Evolutionary conservation across 2,329 filamentous ascomycete species (phyloP), one percentile per base, ranked within the genome.

Genomic region (Pyrenochaeta sp.): DNA sequence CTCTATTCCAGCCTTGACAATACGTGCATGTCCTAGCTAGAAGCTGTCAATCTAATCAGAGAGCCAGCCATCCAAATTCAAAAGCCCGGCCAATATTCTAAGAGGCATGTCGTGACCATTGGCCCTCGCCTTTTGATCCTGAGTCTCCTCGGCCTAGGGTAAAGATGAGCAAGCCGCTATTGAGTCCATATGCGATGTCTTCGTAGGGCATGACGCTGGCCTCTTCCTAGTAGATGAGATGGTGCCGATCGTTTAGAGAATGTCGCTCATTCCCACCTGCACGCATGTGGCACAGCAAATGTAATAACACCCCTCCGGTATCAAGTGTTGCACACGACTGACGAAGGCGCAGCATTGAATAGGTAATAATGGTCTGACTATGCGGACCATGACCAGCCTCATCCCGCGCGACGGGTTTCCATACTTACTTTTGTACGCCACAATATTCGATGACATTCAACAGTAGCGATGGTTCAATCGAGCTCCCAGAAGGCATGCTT

Each of bases 201-300:
- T 30, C 46, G 49, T 45, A 53, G 34, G 54, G 52, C 52, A 48
- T 56, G 40, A 47, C 55, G 43, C 25, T 54, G 36, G 46, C 49
- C 54, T 50, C 46, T 32, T 36, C 24, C 40, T 37, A 47, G 28
- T 47, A 32, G 13, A 40, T 58, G 42, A 27, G 15, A 37, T 48
- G 50, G 49, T 39, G 27, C 47, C 55, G 53, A 25, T 24, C 19
- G 24, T 27, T 54, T 46, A 62, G 58, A 60, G 52, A 62, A 50
- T 61, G 62, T 61, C 49, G 55, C 59, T 40, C 50, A 56, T 52
- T 48, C 36, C 43, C 44, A 34, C 27, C 46, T 54, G 58, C 64
- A 61, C 52, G 27, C 30, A n/a, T 61, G 62, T 61, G 67, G 66
- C 66, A 69, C 64, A 65, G 62, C 52, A 59, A 66, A 61, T 25